Base-by-base conservation (phyloP, 208 protist species). In the Strigomonas oncopelti region DNA sequence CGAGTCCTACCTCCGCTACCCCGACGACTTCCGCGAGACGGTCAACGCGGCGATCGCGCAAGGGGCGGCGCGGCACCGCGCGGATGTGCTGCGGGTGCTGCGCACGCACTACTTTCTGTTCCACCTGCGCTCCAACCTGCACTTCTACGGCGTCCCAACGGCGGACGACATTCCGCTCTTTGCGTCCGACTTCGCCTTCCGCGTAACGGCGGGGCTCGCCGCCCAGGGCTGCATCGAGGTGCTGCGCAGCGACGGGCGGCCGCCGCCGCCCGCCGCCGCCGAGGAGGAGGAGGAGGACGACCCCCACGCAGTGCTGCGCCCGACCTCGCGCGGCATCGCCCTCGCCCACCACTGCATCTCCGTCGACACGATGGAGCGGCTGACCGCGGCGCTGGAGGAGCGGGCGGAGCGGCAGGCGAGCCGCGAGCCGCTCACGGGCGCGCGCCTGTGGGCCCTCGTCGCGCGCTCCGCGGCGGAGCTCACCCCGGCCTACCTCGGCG, bases 91-190 rank as follows among this genome's bases (percentile, higher is more conserved):
- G 54, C 84, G 87, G 28, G 78, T 94, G 36, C 72, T 96, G 45
- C 72, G 86, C 64, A 81, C 80, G 46, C 88, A 93, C 74, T 96
- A 96, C 75, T 87, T 93, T 65, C 77, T 93, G 18, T 72, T 86
- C 67, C 86, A 94, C 71, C 69, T 94, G 8, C 80, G 80, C 54
- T 72, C 79, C 5, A 90, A 93, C 51, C 65, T 85, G 20, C 79
- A 85, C 69, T 94, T 92, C 68, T 94, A 96, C 69, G 85, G 80
- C 22, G 78, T 96, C 18, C 78, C 87, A 1, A 71, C 74, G 0
- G 80, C 65, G 59, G 81, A 81, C 29, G 87, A 89, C 52, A 85
- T 93, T 27, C 73, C 83, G 11, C 63, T 83, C 46, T 94, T 86
- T 67, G 88, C 86, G 36, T 90, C 84, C 16, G 87, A 88, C 63